Base-by-base conservation (phyloP, 495 filamentous ascomycete genomes). In the Monascus purpureus region DNA sequence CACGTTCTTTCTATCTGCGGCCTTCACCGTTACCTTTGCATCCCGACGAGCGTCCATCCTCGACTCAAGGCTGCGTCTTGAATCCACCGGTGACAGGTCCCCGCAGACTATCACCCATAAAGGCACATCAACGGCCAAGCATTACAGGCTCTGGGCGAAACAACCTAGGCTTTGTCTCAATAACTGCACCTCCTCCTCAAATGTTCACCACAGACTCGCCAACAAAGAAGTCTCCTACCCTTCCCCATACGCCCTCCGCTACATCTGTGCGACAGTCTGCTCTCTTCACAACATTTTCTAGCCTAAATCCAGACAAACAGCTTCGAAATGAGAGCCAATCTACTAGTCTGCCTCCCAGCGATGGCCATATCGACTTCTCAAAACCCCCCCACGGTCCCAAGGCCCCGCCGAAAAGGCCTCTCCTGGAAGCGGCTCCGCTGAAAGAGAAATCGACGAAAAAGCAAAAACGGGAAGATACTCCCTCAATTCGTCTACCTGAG, bases 151-250 rank as follows among this genome's bases (percentile, higher is more conserved):
- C 50, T 28, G 40, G 49, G 19, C 46, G 46, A 44, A 46, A 45
- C 24, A 55, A 62, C 38, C 45, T 65, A 32, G 53, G 52, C 30
- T 63, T 62, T 40, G 50, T 86, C 33, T 68, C 75, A 28, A 83
- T 92, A 53, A 75, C 75, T 31, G 82, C 82, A 3, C 84, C 86
- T 13, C 48, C 55, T 36, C 57, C 66, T 33, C 62, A 71, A 24
- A 61, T 55, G 36, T 79, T 80, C 43, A 65, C 66, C 29, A 93
- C 83, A n/a, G 86, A 90, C 57, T 90, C 85, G 9, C 82, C 80
- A 17, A 61, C 75, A 45, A 94, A 94, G 65, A 83, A 80, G 45
- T 66, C 77, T 6, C 43, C 24, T 69, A 75, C 54, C 41, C 45
- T n/a, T 41, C 47, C 15, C 49, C 46, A 49, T 67, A 64, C n/a